Percentiles rank a stretch among this genome's conserved stretches.
Evolutionary conservation across 805 yeast genomes (phyloP).

Genomic region (Cyberlindnera xishuangbannaensis): DNA sequence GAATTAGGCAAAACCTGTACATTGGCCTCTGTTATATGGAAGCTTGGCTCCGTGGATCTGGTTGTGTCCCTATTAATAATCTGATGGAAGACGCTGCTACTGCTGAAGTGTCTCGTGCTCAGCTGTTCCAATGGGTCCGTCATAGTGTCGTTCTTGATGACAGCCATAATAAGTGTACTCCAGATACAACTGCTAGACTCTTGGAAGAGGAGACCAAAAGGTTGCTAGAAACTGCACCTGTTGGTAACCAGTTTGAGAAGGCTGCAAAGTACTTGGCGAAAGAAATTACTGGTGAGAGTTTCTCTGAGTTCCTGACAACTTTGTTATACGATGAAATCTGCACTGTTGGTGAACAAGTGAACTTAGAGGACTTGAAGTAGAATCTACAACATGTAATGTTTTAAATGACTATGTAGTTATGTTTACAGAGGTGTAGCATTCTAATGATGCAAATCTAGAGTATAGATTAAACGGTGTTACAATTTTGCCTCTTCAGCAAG

Average conservation of each 20-base stretch:
- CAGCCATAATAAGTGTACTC: constrained; percentile 51
- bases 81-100: constrained; percentile 91
- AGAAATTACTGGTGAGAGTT: constrained; percentile 64
- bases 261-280: constrained; percentile 69
- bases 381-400: no score
- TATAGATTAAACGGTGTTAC: no score
- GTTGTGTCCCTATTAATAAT: constrained; percentile 81
- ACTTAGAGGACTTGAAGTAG: constrained; percentile 19
- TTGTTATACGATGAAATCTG: constrained; percentile 62
- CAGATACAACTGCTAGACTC: constrained; percentile 49
- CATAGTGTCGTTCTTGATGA: constrained; percentile 57
- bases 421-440: no score
- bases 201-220: constrained; percentile 59
- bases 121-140: constrained; percentile 78
- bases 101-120: constrained; percentile 81
- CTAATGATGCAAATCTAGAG: no score
- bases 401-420: no score
- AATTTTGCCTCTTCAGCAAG: constrained; percentile 11
- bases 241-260: constrained; percentile 55
- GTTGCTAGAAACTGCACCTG: constrained; percentile 37
- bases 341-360: constrained; percentile 26
- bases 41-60: constrained; percentile 79
- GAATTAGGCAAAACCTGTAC: constrained; percentile 65
- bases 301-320: constrained; percentile 72
- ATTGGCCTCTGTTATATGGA: constrained; percentile 79